These are phyloP conservation scores for Aspergillus flavus DNA, from an alignment of 2,329 filamentous ascomycete species.

Conservation along the genomic window DNA sequence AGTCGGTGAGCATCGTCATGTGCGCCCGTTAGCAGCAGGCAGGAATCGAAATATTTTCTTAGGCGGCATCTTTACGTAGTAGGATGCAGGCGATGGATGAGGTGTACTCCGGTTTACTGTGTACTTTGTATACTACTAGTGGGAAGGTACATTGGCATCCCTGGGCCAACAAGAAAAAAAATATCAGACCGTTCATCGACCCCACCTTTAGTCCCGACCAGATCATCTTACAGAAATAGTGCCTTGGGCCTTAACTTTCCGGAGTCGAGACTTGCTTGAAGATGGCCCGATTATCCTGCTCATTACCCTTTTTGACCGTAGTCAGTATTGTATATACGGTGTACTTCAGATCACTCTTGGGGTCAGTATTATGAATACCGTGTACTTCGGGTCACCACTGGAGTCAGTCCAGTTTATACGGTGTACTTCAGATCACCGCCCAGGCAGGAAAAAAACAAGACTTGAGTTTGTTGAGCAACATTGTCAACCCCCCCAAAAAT, in stretches of 20 bases:
- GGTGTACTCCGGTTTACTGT: slow-evolving; percentile 6
- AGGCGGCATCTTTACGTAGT: not conserved
- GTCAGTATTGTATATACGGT: slow-evolving; percentile 7
- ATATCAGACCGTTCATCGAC: not conserved
- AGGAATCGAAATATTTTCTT: not conserved
- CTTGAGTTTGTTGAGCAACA: slow-evolving; percentile 3
- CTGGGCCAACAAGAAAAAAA: slow-evolving; percentile 3
- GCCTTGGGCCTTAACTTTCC: not conserved
- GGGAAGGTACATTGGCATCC: not conserved
- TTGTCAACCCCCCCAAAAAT: not conserved
- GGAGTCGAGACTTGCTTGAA: not conserved
- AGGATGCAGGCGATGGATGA: not conserved
- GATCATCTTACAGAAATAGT: slow-evolving; percentile 1
- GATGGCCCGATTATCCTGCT: not conserved
- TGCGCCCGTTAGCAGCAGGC: not conserved
- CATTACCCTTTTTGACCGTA: not conserved
- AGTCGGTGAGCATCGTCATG: not conserved
- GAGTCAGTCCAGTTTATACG: slow-evolving; percentile 5
- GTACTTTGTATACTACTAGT: slow-evolving; percentile 6
- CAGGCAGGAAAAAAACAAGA: not conserved
- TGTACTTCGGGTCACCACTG: slow-evolving; percentile 4
- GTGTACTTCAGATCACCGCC: slow-evolving; percentile 6
- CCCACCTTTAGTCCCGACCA: not conserved
- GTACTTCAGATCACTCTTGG: slow-evolving; percentile 3
- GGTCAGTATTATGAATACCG: slow-evolving; percentile 3